Evolutionary conservation across 2,329 filamentous ascomycete genomes (phyloP), one percentile per base, ranked within the genome.

Genomic region (Gliomastix tumulicola): DNA sequence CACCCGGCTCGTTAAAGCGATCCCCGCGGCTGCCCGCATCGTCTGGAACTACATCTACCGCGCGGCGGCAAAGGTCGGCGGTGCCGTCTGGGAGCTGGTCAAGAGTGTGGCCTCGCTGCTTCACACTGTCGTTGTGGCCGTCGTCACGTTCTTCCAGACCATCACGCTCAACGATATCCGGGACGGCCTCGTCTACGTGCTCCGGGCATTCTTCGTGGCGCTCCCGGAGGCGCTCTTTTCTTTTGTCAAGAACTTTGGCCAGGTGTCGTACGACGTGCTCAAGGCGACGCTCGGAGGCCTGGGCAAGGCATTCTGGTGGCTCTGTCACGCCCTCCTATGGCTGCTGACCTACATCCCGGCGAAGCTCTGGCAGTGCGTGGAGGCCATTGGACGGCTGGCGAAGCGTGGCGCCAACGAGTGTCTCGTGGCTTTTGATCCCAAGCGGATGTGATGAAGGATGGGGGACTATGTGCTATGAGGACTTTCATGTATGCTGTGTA

Each of bases 131-230:
- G 5, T 58, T 0, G 45, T 45, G 28, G 61, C 62, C 0, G 43
- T 60, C 2, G 12, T 60, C 4, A 47, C 46, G 4, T 62, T 58
- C 39, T 58, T 67, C 41, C 41, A 45, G 11, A 25, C 32, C 1
- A 54, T 65, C 37, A 66, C 60, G 5, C 41, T 62, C n/a, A 43
- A 42, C n/a, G 63, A 69, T 37, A 48, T 69, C 4, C 54, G 53
- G 49, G 46, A 61, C 35, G 62, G 60, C 16, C 41, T 66, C 21
- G 42, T 44, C 27, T 42, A 47, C 9, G 48, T 60, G 1, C n/a
- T 48, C 5, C 34, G 41, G 5, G 49, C 55, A n/a, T 32, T 62
- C 9, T 60, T 63, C n/a, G 38, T 60, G 4, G 48, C 46, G 2
- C 41, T 52, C 7, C 55, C 59, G 1, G 44, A 46, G 20, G 45